phyloP scores from a whole-genome alignment of 371 early-diverging fungal species.

The Apophysomyces sp. region DNA sequence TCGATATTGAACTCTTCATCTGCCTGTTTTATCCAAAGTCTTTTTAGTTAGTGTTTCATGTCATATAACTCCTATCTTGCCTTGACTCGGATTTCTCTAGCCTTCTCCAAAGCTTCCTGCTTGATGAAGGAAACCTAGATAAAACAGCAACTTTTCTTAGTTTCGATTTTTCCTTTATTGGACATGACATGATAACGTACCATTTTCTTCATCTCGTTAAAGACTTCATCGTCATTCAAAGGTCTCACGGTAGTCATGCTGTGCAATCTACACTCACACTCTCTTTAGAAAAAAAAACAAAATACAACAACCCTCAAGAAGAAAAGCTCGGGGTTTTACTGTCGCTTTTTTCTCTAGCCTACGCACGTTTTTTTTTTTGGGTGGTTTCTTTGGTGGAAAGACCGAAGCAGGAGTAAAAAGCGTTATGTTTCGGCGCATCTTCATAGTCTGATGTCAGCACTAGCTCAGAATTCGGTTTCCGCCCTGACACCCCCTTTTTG shows the following conservation, averaged over 20 bases:
- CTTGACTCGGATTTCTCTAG: conserved; percentile 97
- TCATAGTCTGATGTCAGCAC: too few species aligned
- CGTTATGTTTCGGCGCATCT: too few species aligned
- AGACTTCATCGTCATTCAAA: conserved; percentile 92
- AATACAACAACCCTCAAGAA: background rate
- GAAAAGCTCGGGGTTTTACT: background rate
- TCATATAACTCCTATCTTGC: conserved; percentile 31
- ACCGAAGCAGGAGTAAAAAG: too few species aligned
- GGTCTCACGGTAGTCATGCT: conserved; percentile 54
- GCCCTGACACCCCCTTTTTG: too few species aligned
- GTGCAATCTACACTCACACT: background rate
- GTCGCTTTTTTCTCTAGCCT: too few species aligned
- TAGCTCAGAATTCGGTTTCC: too few species aligned
- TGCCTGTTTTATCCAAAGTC: conserved; percentile 53
- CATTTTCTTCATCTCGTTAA: conserved; percentile 88
- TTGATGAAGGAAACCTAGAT: conserved; percentile 89
- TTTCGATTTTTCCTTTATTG: background rate
- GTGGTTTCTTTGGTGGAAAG: too few species aligned
- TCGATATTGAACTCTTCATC: conserved; percentile 99
- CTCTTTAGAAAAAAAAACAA: background rate
- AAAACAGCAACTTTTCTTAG: background rate
- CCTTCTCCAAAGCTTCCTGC: conserved; percentile 98
- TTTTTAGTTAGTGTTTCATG: background rate
- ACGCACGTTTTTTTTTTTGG: background rate
- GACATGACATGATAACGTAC: conserved; percentile 30